phyloP scores from a whole-genome alignment of 2,329 filamentous ascomycete genomes.

The Alternaria angustiovoidea region DNA sequence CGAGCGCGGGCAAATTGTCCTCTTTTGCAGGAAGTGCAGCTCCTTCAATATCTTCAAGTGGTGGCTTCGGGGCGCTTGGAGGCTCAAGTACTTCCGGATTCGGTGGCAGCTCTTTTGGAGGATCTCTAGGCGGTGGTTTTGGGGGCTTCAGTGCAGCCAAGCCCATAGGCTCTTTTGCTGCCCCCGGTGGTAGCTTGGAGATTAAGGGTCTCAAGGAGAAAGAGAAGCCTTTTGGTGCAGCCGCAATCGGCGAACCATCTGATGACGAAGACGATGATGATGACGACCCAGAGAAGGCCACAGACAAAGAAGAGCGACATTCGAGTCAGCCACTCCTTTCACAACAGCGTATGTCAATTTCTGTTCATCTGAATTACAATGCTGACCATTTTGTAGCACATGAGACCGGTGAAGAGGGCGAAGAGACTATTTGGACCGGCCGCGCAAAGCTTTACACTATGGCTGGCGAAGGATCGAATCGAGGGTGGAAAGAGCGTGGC shows the following conservation, averaged over 20 bases:
- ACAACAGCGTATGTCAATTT: conserved; percentile 69
- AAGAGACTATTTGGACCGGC: conserved; percentile 76
- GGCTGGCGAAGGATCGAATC: conserved; percentile 61
- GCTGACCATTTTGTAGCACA: conserved; percentile 58
- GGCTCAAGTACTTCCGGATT: conserved; percentile 45
- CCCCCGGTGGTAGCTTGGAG: conserved; percentile 60
- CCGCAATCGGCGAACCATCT: conserved; percentile 67
- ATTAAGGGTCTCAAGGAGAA: conserved; percentile 64
- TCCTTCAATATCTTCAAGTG: conserved; percentile 26
- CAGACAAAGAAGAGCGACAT: conserved; percentile 44
- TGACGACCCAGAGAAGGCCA: conserved; percentile 28
- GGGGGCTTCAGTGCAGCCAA: conserved; percentile 34
- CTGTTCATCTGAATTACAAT: background rate
- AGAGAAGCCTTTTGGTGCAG: conserved; percentile 78
- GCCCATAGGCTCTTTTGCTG: conserved; percentile 72
- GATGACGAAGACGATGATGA: conserved; percentile 64
- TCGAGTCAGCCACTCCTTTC: conserved; percentile 54
- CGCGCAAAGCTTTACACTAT: conserved; percentile 88
- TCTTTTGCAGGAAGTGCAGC: conserved; percentile 35
- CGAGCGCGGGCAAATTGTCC: conserved; percentile 33
- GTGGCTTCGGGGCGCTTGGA: conserved; percentile 47
- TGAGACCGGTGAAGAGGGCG: conserved; percentile 87
- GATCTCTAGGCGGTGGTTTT: conserved; percentile 49
- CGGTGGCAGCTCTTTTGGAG: conserved; percentile 52
- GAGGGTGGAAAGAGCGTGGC: conserved; percentile 89